A percentile compares a stretch with the other conserved stretches of the same genome.
These are phyloP conservation scores for Seiridium cupressi DNA, from an alignment of 2,329 filamentous ascomycete species.

Conservation along the genomic window DNA sequence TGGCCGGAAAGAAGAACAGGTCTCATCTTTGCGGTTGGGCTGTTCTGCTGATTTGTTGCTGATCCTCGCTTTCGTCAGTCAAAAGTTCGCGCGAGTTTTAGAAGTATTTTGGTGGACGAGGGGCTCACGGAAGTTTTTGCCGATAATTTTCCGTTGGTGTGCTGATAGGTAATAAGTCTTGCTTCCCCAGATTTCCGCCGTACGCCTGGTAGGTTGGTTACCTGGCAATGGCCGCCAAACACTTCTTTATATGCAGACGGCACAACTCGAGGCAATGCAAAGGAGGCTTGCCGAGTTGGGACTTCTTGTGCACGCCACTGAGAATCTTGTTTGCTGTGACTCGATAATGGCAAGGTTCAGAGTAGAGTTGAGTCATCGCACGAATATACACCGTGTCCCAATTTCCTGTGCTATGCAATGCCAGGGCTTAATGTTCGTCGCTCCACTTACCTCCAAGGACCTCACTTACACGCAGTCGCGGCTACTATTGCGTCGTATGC, in stretches of 20 bases:
- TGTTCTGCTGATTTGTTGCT: conserved; percentile 8
- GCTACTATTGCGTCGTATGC: neutral
- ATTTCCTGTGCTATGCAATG: neutral
- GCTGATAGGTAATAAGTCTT: neutral
- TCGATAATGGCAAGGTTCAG: neutral
- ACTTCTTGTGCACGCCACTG: neutral
- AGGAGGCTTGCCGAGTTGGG: neutral
- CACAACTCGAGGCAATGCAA: neutral
- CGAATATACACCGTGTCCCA: no score
- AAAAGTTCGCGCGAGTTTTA: conserved; percentile 7
- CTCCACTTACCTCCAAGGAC: neutral
- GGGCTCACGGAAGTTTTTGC: conserved; percentile 5
- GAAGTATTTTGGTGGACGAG: conserved; percentile 7
- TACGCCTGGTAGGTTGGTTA: neutral
- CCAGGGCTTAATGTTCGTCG: neutral
- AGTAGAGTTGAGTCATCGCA: neutral
- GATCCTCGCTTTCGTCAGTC: conserved; percentile 5
- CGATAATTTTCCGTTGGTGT: neutral
- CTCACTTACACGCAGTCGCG: neutral
- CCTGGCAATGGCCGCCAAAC: neutral
- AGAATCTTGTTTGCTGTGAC: neutral
- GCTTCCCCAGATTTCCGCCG: neutral
- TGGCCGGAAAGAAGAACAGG: conserved; percentile 95
- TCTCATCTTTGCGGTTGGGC: conserved; percentile 69
- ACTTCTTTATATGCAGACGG: neutral